Base-by-base conservation (phyloP, 2,329 filamentous ascomycete genomes). In the Scedosporium boydii region DNA sequence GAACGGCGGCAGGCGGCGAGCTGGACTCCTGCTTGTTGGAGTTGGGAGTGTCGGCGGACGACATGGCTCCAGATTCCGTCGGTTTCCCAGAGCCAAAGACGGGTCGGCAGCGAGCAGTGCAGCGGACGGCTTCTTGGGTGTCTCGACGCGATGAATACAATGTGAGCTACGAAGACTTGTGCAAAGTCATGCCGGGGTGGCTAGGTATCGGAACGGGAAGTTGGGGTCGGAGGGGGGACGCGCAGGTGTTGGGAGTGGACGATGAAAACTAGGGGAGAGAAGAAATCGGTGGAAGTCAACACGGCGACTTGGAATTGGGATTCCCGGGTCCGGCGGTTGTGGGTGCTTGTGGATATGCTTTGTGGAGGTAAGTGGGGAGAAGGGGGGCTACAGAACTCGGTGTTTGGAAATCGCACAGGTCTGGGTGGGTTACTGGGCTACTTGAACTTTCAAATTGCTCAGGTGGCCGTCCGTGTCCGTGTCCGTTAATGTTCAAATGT, bases 21-120 rank as follows among this genome's bases (percentile, higher is more conserved):
- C 23, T 58, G 12, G 60, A 57, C 7, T 51, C 26, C 60, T 44
- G 48, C 23, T 57, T 62, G 34, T 10, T 21, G 21, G 60, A 58
- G 18, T 53, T 56, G 46, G 48, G 55, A 10, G 51, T 34, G 38
- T 62, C 60, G 34, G 38, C 21, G 27, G 51, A 26, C 51, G 51
- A 23, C 60, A 62, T 62, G 34, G 34, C 18, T 57, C 29, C 29
- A 51, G 18, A 14, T 61, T 61, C 59, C 48, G 38, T 61, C 59
- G 29, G 44, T 9, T 38, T 56, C 42, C 41, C 12, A 26, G 42
- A 29, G 44, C n/a, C n/a, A n/a, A 34, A 29, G 26, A 41, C 9
- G 38, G 41, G 38, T 14, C 23, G 18, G 4, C 58, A 27, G 21
- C 10, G 9, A 26, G 41, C 34, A 60, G 42, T 23, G 26, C 42